Base-by-base conservation (phyloP, 805 yeast species). In the Schwanniomyces vanrijiae region DNA sequence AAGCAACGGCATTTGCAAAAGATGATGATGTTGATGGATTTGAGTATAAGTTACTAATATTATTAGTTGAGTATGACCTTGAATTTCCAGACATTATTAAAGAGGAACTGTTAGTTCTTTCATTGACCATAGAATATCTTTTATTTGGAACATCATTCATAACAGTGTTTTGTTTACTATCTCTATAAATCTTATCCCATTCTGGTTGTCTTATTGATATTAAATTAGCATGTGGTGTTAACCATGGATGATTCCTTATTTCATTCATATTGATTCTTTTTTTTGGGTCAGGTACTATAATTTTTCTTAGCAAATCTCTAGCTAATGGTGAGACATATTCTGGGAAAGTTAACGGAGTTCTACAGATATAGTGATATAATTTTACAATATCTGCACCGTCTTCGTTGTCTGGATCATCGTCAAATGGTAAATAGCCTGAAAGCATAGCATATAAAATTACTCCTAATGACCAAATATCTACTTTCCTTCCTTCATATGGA, bases 391-490 rank as follows among this genome's bases (percentile, higher is more conserved):
- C 95, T 47, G 91, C 88, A 43, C 97, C 96, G 63, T 92, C 97
- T 29, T 97, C 98, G 61, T 94, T 94, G 45, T 87, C 86, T 18
- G 96, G 94, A 65, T 94, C 99, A 66, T 94, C 99, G 62, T 94
- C 99, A 74, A 90, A 94, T 0, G 99, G 99, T 50, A 94, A 76
- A 66, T 94, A 94, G 1, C 99, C 99, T 0, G 98, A 92, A 42
- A 94, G 75, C 96, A 94, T 94, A 9, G 98, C 97, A 62, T 90
- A 94, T 37, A 94, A 70, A 45, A 94, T 94, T 24, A 94, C 91
- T 49, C 99, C 99, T 58, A 96, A 83, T 0, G 97, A 89, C 99
- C 99, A 94, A 37, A 91, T 86, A 68, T 94, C 99, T 26, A 90
- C 97, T 66, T 90, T 90, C 51, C 90, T 80, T 19, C 96, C 97